Conservation (phyloP, 495 filamentous ascomycete species). For the Saxophila tyrrhenica region DNA sequence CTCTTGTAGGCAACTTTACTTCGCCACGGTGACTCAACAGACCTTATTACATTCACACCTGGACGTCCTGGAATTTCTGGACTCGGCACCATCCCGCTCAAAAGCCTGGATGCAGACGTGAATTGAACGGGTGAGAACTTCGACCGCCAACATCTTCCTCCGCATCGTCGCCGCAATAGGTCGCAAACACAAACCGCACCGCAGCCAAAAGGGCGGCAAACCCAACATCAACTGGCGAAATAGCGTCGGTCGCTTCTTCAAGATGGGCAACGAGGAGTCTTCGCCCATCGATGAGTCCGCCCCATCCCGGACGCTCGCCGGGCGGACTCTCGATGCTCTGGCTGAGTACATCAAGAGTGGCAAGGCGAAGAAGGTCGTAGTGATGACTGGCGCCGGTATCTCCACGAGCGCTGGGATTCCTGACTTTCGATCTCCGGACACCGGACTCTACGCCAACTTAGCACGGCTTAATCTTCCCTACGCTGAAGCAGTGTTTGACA, state of each 20-base stretch:
- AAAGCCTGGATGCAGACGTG: too few species aligned
- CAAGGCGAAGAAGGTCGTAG: conserved; percentile 55
- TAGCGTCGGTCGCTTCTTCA: conserved; percentile 9
- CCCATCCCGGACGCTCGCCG: conserved; percentile 51
- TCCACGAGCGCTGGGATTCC: conserved; percentile 41
- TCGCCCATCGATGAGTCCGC: conserved; percentile 50
- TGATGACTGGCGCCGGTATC: conserved; percentile 42
- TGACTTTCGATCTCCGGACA: conserved; percentile 66
- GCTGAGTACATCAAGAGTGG: conserved; percentile 65
- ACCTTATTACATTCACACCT: too few species aligned
- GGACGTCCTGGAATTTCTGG: too few species aligned
- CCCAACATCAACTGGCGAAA: conserved; percentile 9
- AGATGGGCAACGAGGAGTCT: conserved; percentile 64
- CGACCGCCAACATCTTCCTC: too few species aligned
- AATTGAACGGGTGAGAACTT: too few species aligned
- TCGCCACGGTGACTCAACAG: too few species aligned
- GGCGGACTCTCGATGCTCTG: conserved; percentile 57
- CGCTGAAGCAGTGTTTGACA: conserved; percentile 72
- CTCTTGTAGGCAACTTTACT: too few species aligned
- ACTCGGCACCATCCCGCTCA: too few species aligned
- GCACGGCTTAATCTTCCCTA: conserved; percentile 72
- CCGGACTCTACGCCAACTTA: conserved; percentile 74
- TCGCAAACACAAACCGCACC: conserved; percentile 28
- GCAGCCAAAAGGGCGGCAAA: conserved; percentile 19
- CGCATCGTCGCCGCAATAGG: conserved; percentile 21